Conservation (phyloP, 2,329 filamentous ascomycete genomes). For the Tothia fuscella region DNA sequence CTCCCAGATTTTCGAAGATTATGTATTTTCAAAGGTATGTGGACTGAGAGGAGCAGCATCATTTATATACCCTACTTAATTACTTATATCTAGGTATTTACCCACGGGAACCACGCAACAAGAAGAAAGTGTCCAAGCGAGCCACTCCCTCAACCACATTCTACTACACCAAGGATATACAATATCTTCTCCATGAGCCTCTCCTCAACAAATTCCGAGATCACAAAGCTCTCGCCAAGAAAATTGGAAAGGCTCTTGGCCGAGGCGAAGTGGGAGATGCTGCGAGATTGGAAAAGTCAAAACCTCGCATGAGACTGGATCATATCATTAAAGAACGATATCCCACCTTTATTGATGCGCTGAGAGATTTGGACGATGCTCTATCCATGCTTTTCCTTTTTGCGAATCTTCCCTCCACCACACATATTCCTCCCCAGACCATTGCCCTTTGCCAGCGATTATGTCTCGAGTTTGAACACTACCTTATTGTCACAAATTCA, state of each 20-base stretch:
- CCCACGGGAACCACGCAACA: constrained; percentile 89
- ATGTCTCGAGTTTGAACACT: constrained; percentile 94
- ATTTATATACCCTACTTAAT: neutral
- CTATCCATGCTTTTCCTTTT: constrained; percentile 96
- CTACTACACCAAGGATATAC: constrained; percentile 86
- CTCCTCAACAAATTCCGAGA: constrained; percentile 91
- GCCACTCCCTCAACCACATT: constrained; percentile 88
- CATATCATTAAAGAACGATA: constrained; percentile 98
- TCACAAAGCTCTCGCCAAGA: constrained; percentile 93
- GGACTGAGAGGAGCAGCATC: no score
- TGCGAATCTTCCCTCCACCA: constrained; percentile 84
- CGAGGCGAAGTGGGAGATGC: constrained; percentile 86
- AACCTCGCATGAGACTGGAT: constrained; percentile 81
- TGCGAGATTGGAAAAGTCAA: constrained; percentile 79
- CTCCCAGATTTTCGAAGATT: constrained; percentile 94
- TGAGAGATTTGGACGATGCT: constrained; percentile 92
- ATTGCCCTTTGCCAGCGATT: constrained; percentile 89
- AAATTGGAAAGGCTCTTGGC: constrained; percentile 85
- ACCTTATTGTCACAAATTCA: constrained; percentile 83
- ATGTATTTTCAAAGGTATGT: constrained; percentile 87
- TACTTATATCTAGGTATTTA: constrained; percentile 61
- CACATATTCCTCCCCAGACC: constrained; percentile 85
- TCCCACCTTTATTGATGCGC: constrained; percentile 87
- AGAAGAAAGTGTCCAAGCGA: constrained; percentile 91
- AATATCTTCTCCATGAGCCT: constrained; percentile 95